Evolutionary conservation across 2,329 filamentous ascomycete species (phyloP).

Genomic region (Neopestalotiopsis sp.): DNA sequence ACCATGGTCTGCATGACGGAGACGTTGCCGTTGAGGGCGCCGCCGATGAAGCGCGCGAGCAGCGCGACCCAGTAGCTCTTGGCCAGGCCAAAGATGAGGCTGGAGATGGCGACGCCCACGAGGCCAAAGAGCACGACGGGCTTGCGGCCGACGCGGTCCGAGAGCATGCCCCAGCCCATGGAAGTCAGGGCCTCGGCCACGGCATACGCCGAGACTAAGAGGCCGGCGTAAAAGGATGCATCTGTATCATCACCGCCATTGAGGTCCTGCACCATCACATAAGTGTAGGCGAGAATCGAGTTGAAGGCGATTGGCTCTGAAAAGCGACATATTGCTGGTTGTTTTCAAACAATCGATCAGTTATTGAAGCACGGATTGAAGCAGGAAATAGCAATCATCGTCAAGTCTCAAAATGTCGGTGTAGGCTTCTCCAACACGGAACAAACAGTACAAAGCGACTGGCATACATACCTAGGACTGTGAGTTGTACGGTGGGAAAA

Average conservation of each 20-base stretch:
- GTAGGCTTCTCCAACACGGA: background rate
- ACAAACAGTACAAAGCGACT: background rate
- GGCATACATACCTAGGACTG: slow-evolving; percentile 6
- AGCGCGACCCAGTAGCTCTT: slow-evolving; percentile 48
- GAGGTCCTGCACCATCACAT: slow-evolving; percentile 47
- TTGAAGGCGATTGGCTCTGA: slow-evolving; percentile 52
- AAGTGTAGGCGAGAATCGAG: slow-evolving; percentile 51
- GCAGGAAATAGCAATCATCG: background rate
- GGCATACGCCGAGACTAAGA: slow-evolving; percentile 51
- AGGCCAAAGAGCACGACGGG: slow-evolving; percentile 42
- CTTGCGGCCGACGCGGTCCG: slow-evolving; percentile 46
- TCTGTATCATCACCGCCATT: slow-evolving; percentile 42
- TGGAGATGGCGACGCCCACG: slow-evolving; percentile 43
- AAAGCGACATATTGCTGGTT: slow-evolving; percentile 49
- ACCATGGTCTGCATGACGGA: slow-evolving; percentile 44
- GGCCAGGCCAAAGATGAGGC: slow-evolving; percentile 48
- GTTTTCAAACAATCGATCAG: slow-evolving; percentile 5
- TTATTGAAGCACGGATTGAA: too few relatives aligned
- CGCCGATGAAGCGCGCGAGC: slow-evolving; percentile 45
- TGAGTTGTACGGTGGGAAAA: slow-evolving; percentile 15
- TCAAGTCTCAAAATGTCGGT: slow-evolving; percentile 1
- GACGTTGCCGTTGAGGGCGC: slow-evolving; percentile 46
- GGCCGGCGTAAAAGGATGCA: slow-evolving; percentile 55
- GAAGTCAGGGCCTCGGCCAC: slow-evolving; percentile 49
- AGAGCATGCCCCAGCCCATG: slow-evolving; percentile 48